phyloP scores from a whole-genome alignment of 1,139 yeast species.

The Yamadazyma kanchanaburiensis region DNA sequence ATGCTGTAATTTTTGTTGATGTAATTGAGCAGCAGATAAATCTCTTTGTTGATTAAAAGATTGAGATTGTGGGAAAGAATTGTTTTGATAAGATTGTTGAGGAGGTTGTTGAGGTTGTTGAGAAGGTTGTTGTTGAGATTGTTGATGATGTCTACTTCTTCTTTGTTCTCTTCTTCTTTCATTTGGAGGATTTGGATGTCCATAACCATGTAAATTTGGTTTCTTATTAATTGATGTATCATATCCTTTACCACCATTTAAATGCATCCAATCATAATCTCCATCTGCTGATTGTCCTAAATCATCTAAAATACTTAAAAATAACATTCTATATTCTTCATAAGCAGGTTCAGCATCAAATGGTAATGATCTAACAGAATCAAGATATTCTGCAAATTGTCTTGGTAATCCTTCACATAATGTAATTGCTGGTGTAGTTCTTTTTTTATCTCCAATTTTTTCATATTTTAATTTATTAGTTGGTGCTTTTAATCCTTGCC shows the following conservation, averaged over 20 bases:
- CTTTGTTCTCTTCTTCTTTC: slow-evolving; percentile 53
- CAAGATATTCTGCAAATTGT: slow-evolving; percentile 84
- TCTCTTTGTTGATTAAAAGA: slow-evolving; percentile 12
- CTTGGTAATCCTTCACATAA: slow-evolving; percentile 81
- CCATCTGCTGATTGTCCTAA: slow-evolving; percentile 78
- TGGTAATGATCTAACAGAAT: slow-evolving; percentile 75
- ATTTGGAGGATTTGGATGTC: slow-evolving; percentile 56
- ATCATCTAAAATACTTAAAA: slow-evolving; percentile 69
- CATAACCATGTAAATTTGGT: slow-evolving; percentile 90
- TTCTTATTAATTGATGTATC: slow-evolving; percentile 77
- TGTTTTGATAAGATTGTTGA: slow-evolving; percentile 9
- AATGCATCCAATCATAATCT: slow-evolving; percentile 91
- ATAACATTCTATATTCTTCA: slow-evolving; percentile 73
- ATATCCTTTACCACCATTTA: slow-evolving; percentile 93
- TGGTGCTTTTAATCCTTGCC: slow-evolving; percentile 99
- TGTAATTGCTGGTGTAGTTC: slow-evolving; percentile 75
- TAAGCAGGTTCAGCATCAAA: slow-evolving; percentile 96
- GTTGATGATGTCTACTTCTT: slow-evolving; percentile 39
- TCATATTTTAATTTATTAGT: slow-evolving; percentile 95
- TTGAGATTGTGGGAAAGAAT: slow-evolving; percentile 4
- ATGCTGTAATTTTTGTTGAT: slow-evolving; percentile 50
- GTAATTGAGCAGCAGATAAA: slow-evolving; percentile 31
- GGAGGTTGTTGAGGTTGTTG: slow-evolving; percentile 18
- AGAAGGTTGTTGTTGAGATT: slow-evolving; percentile 28
- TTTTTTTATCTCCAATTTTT: slow-evolving; percentile 92